phyloP scores from a whole-genome alignment of 192 early-diverging fungal genomes.

The Backusella circina region DNA sequence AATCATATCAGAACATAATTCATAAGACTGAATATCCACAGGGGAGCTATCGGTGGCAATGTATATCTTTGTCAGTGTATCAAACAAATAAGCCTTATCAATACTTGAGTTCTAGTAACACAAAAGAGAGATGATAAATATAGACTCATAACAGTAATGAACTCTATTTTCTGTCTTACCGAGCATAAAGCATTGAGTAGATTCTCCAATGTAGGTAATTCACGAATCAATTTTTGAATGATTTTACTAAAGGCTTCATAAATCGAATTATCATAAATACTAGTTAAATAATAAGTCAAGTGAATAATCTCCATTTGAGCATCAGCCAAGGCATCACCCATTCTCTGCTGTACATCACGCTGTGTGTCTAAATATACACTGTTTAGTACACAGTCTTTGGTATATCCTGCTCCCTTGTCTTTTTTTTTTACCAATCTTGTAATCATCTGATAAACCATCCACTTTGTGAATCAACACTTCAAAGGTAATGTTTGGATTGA shows the following conservation, averaged over 20 bases:
- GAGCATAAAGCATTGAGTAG: slow-evolving; percentile 91
- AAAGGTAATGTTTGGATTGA: slow-evolving; percentile 83
- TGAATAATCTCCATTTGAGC: slow-evolving; percentile 73
- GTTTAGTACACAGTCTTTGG: background rate
- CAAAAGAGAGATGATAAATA: too few relatives aligned
- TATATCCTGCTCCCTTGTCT: too few relatives aligned
- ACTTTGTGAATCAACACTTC: slow-evolving; percentile 98
- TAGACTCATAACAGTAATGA: too few relatives aligned
- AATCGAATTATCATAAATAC: slow-evolving; percentile 92
- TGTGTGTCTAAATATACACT: slow-evolving; percentile 66
- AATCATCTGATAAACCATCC: slow-evolving; percentile 92
- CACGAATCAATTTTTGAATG: slow-evolving; percentile 84
- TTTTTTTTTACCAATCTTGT: slow-evolving; percentile 73
- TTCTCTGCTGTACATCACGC: slow-evolving; percentile 89
- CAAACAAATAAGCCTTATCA: slow-evolving; percentile 96
- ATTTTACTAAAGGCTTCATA: slow-evolving; percentile 95
- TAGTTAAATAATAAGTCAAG: slow-evolving; percentile 83
- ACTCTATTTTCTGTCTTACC: too few relatives aligned
- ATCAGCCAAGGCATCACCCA: slow-evolving; percentile 82
- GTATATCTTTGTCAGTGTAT: slow-evolving; percentile 86
- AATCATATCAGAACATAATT: slow-evolving; percentile 94
- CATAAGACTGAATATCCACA: slow-evolving; percentile 83
- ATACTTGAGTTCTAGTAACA: slow-evolving; percentile 93
- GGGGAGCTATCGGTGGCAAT: slow-evolving; percentile 94
- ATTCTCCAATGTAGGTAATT: slow-evolving; percentile 83